Base-by-base conservation (phyloP, 192 early-diverging fungal genomes). In the Dissophora globulifera region DNA sequence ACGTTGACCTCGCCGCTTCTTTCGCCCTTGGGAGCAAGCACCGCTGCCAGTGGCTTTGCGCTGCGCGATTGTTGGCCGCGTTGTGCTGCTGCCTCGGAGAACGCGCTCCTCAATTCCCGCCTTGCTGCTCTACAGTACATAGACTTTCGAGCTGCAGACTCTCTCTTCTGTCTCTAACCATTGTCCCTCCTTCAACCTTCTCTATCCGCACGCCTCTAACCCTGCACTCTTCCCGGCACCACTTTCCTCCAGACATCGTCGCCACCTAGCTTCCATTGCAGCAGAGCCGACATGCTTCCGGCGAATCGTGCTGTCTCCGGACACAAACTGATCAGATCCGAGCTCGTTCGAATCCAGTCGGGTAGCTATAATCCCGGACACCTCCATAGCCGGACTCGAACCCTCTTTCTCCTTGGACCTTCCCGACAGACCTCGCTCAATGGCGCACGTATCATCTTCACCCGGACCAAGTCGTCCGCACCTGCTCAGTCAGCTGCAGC, bases 291-390 rank as follows among this genome's bases (percentile, higher is more conserved):
- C 12, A 59, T 55, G 51, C 45, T 62, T 13, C 20, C 58, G 17
- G 58, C 46, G 33, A 53, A 58, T 38, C 65, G 54, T 30, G 55
- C 58, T 33, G 42, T 67, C 65, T 67, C 65, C 54, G 63, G 52
- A 62, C 17, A 55, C 4, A 47, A 41, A 43, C 58, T 76, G 72
- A 76, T 76, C 72, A 62, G 72, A 76, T 65, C 63, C 57, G 64
- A 58, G 17, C 27, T 27, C 17, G 15, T 23, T 17, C 26, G 54
- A 57, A 42, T 76, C 43, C 71, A 65, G 4, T 22, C 57, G 8
- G 47, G 48, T 40, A 29, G 17, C 17, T 54, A 64, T 20, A 62
- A 30, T 19, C 52, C 57, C 6, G 23, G 23, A 45, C 50, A 58
- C 22, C 41, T 62, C 42, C 52, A 60, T 2, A 27, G 10, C 22